Evolutionary conservation across 108 stramenopile species (phyloP).

Genomic region (Nannochloropsis salina): DNA sequence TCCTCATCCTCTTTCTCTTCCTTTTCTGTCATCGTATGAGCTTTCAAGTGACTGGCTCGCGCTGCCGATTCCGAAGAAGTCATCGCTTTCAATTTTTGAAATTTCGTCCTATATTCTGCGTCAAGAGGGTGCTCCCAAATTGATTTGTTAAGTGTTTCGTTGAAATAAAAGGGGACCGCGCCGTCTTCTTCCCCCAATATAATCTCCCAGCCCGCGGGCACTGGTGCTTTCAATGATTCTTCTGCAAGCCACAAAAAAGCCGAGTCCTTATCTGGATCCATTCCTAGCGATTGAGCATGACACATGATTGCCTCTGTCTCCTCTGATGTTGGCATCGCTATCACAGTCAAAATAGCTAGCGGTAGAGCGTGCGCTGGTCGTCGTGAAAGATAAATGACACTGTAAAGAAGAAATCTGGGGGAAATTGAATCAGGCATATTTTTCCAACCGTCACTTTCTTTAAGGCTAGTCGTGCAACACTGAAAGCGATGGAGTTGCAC

Average conservation of each 20-base stretch:
- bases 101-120: not conserved
- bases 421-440: too few relatives aligned
- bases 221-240: not conserved
- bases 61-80: not conserved
- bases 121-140: conserved; percentile 8
- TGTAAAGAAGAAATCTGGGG: too few relatives aligned
- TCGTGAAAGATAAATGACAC: too few relatives aligned
- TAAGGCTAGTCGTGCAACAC: too few relatives aligned
- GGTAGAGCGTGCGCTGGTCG: too few relatives aligned
- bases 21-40: not conserved
- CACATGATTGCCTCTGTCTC: not conserved
- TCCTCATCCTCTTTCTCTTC: not conserved
- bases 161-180: conserved; percentile 6
- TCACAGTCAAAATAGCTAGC: not conserved
- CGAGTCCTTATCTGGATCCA: conserved; percentile 9
- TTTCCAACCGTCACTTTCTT: too few relatives aligned
- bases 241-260: not conserved
- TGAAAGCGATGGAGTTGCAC: too few relatives aligned
- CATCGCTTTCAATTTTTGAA: not conserved
- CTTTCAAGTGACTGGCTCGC: not conserved
- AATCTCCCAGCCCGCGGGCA: conserved; percentile 1
- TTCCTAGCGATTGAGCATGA: not conserved
- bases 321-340: not conserved
- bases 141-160: not conserved
- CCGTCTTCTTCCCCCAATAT: not conserved